A percentile compares a stretch with the other conserved stretches of the same genome.
Evolutionary conservation across 768 basidiomycete genomes (phyloP).

Genomic region (Agaricus sinodeliciosus): DNA sequence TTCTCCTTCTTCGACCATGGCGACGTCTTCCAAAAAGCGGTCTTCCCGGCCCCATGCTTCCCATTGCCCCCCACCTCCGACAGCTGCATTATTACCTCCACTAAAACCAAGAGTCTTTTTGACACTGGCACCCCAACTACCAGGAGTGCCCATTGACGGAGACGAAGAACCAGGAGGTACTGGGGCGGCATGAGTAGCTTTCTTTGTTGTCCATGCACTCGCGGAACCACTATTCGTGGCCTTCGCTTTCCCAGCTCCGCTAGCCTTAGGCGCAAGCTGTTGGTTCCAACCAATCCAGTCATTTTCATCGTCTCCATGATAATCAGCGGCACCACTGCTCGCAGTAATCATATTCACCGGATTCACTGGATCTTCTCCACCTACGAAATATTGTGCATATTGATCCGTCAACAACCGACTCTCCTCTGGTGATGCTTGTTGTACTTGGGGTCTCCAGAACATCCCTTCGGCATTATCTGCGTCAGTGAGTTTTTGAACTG

Average conservation of each 20-base stretch:
- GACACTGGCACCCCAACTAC: constrained; percentile 1
- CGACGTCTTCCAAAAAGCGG: neutral
- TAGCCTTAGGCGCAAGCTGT: neutral
- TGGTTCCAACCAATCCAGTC: constrained; percentile 7
- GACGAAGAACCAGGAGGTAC: neutral
- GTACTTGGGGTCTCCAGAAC: constrained; percentile 4
- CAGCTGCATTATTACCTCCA: neutral
- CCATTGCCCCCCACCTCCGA: neutral
- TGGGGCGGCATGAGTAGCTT: constrained; percentile 7
- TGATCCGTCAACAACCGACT: constrained; percentile 4
- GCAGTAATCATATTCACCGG: neutral
- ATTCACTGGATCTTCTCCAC: neutral
- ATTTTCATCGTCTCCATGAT: neutral
- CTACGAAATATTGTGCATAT: constrained; percentile 1
- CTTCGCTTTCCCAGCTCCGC: neutral
- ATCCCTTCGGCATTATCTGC: neutral
- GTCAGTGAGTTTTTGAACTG: neutral
- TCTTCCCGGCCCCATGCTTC: neutral
- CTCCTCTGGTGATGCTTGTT: constrained; percentile 6
- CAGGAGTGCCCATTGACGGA: neutral
- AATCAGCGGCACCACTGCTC: neutral
- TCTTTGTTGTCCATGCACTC: constrained; percentile 19
- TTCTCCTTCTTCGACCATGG: neutral
- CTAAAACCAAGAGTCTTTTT: constrained; percentile 6
- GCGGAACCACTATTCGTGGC: neutral